Percentiles rank a stretch among this genome's conserved stretches.
Conservation (phyloP, 2,329 filamentous ascomycete species). For the Trichoderma arundinaceum region DNA sequence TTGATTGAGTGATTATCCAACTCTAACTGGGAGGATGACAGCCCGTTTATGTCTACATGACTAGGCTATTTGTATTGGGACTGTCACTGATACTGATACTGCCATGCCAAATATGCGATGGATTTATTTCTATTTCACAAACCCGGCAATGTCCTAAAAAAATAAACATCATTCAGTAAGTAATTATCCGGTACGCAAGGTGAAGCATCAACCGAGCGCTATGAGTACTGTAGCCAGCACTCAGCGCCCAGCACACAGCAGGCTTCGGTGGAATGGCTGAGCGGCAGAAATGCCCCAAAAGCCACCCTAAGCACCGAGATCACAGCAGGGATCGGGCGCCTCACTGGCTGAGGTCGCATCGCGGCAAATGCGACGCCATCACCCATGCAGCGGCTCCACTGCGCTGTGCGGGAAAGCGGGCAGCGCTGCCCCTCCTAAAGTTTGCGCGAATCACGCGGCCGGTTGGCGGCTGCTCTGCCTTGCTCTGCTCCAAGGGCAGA, state of each 20-base stretch:
- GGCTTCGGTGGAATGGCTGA: slow-evolving; percentile 1
- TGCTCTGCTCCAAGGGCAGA: slow-evolving; percentile 30
- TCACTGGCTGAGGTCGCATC: slow-evolving; percentile 14
- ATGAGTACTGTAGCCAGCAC: too few species aligned
- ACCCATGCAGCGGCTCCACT: slow-evolving; percentile 26
- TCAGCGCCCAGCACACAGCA: too few species aligned
- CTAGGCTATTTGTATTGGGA: not conserved
- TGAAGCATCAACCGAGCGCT: too few species aligned
- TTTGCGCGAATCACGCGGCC: slow-evolving; percentile 33
- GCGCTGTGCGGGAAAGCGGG: slow-evolving; percentile 28
- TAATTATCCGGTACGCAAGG: too few species aligned
- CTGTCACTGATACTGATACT: not conserved
- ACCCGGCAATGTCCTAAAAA: too few species aligned
- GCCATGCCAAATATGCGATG: too few species aligned
- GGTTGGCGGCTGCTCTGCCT: slow-evolving; percentile 26
- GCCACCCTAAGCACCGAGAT: slow-evolving; percentile 20
- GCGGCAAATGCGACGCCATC: slow-evolving; percentile 19
- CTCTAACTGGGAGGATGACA: too few species aligned
- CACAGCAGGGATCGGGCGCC: slow-evolving; percentile 19
- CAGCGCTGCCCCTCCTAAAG: slow-evolving; percentile 31
- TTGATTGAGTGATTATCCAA: not conserved
- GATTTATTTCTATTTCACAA: too few species aligned
- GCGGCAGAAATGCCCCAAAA: slow-evolving; percentile 25
- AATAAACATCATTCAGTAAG: too few species aligned
- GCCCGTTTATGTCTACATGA: too few species aligned